Base-by-base conservation (phyloP, 805 yeast genomes). In the Yarrowia yakushimensis region DNA sequence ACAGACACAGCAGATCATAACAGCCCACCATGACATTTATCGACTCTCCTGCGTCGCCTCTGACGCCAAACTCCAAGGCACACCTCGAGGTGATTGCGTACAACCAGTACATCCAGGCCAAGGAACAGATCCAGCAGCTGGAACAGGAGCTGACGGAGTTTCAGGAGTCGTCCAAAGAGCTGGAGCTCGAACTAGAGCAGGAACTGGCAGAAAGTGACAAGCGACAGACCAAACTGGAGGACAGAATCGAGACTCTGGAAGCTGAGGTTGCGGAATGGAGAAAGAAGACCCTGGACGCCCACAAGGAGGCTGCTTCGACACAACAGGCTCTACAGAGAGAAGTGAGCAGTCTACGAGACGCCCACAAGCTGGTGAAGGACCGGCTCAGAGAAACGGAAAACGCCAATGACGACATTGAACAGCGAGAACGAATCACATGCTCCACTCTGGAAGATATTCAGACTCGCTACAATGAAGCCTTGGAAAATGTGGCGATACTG, bases 101-200 rank as follows among this genome's bases (percentile, higher is more conserved):
- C 61, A 55, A 55, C 61, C 46, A 55, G 37, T 55, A 55, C 39
- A 7, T 55, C 30, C 48, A 63, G 59, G 65, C 62, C n/a, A 43
- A 63, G 54, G 74, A 71, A 34, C 78, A 78, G 52, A 74, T 79
- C 18, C 72, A 71, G 28, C 76, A 76, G 66, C 71, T 79, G 13
- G 80, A 77, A 66, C 66, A 65, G 7, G 81, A 79, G 65, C 67
- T 80, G 18, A 71, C 68, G 20, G 82, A 79, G 65, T 78, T 79
- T 63, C 78, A 77, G 63, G 71, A 68, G 22, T 76, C 81, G 6
- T 76, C 80, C 45, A 70, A 73, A 52, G 83, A 79, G 65, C 69
- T 79, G 37, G 82, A 79, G 66, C 70, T 69, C 39, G 82, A 78
- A 60, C 69, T 79, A 33, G 83, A 79, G 68, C 45, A 72, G 62